Percentiles rank a stretch among this genome's conserved stretches.
These are phyloP conservation scores for Immersiella caudata DNA, from an alignment of 495 filamentous ascomycete genomes.

Conservation along the genomic window DNA sequence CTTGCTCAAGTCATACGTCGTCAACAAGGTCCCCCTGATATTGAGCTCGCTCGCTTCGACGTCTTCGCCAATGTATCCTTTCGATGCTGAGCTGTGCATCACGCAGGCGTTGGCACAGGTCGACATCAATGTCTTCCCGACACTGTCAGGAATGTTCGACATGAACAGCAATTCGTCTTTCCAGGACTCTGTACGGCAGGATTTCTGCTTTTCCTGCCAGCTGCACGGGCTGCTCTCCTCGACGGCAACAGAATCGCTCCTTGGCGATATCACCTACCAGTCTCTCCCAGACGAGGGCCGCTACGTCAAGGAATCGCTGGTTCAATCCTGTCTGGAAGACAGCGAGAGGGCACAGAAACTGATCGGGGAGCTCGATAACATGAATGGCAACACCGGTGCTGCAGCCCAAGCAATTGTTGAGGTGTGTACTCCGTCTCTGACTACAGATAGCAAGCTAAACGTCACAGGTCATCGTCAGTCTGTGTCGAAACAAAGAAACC, in stretches of 20 bases:
- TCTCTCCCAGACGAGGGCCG: constrained; percentile 73
- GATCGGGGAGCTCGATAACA: constrained; percentile 79
- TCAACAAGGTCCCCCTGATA: constrained; percentile 88
- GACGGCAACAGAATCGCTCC: constrained; percentile 72
- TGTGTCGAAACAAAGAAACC: constrained; percentile 84
- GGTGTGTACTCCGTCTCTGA: constrained; percentile 47
- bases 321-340: constrained; percentile 72
- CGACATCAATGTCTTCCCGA: constrained; percentile 78
- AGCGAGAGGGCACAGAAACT: constrained; percentile 72
- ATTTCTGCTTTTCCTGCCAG: constrained; percentile 90
- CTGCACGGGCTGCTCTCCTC: constrained; percentile 81
- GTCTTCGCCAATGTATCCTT: constrained; percentile 56
- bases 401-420: constrained; percentile 82
- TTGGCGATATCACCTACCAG: constrained; percentile 86
- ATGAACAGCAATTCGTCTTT: constrained; percentile 68
- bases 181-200: constrained; percentile 82
- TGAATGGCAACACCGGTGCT: constrained; percentile 93
- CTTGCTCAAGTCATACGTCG: constrained; percentile 84
- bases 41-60: constrained; percentile 63
- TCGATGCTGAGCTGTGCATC: constrained; percentile 77
- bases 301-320: constrained; percentile 75
- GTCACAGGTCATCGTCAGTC: constrained; percentile 68
- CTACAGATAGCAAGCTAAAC: neutral
- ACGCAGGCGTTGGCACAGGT: constrained; percentile 74
- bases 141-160: constrained; percentile 78